Evolutionary conservation across 2,329 filamentous ascomycete species (phyloP), one percentile per base, ranked within the genome.

Genomic region (Calonectria hawksworthii): DNA sequence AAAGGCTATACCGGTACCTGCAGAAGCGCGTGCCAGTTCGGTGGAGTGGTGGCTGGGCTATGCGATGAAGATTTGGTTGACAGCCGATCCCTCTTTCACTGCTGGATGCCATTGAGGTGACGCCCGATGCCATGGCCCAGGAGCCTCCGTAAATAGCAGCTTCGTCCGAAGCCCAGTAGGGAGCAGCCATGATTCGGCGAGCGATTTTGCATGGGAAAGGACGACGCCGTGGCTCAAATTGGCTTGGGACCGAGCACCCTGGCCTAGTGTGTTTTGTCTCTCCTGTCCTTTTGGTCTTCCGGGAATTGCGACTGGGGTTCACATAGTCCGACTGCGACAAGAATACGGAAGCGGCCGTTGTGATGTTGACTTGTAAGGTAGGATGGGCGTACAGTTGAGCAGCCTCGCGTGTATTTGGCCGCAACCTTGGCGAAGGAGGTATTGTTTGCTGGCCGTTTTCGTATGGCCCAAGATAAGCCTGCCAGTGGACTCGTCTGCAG

Each of bases 221-320:
- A 30, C 50, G 30, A 74, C 32, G 68, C 66, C 68, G 75, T 77
- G 76, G 75, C 76, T 73, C 75, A 75, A 75, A 77, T 80, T 77
- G 74, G 70, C 70, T 36, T 74, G 77, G 72, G 73, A 72, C 66
- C 52, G 73, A 72, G 59, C 44, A 56, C 68, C 76, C 70, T 70
- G 71, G 78, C 70, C 70, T 79, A 75, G 63, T 71, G 72, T 65
- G 68, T 70, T 72, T 75, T 76, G 76, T 54, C 64, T 72, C 73
- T 63, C 41, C 32, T 64, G 44, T 52, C 44, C 26, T 34, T 51
- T 52, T 65, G 36, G 68, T 63, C 41, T 51, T 61, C 68, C 68
- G 54, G 56, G 56, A 63, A 63, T 63, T 63, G 14, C 34, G 34
- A 61, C 56, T 54, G 68, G 68, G 68, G 68, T 51, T 64, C 41